Percentiles rank a stretch among this genome's conserved stretches.
phyloP scores from a whole-genome alignment of 2,329 filamentous ascomycete genomes.

The Fusarium papillatum region DNA sequence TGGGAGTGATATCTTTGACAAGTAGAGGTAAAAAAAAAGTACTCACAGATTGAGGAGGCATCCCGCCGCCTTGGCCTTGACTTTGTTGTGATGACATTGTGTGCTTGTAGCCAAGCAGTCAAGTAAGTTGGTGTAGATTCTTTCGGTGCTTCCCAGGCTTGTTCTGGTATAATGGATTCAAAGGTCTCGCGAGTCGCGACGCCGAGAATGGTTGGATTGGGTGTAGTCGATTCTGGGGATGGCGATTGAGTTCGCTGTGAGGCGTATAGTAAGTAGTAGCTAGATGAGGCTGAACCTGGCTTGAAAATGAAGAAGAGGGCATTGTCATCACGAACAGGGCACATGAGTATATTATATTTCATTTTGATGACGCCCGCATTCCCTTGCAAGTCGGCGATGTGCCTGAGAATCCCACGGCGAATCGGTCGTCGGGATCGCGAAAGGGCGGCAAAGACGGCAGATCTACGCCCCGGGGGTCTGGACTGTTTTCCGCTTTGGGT shows the following conservation, averaged over 20 bases:
- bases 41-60: slow-evolving; percentile 32
- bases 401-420: not conserved
- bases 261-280: too few relatives aligned
- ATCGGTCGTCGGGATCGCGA: slow-evolving; percentile 39
- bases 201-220: not conserved
- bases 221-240: not conserved
- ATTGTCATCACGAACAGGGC: not conserved
- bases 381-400: not conserved
- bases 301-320: not conserved
- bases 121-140: not conserved
- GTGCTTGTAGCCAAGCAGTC: not conserved
- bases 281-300: not conserved
- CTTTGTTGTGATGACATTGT: slow-evolving; percentile 32
- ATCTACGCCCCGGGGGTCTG: slow-evolving; percentile 11
- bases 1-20: not conserved
- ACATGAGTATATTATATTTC: slow-evolving; percentile 10
- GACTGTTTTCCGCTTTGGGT: slow-evolving; percentile 34
- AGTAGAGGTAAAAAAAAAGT: not conserved
- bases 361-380: not conserved
- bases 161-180: not conserved
- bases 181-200: not conserved
- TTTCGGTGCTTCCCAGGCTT: not conserved
- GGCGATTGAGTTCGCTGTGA: not conserved
- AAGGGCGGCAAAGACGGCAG: slow-evolving; percentile 6
- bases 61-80: slow-evolving; percentile 10